A percentile compares a stretch with the other conserved stretches of the same genome.
Evolutionary conservation across 2,329 filamentous ascomycete genomes (phyloP).

Genomic region (Hymenoscyphus fructigenus): DNA sequence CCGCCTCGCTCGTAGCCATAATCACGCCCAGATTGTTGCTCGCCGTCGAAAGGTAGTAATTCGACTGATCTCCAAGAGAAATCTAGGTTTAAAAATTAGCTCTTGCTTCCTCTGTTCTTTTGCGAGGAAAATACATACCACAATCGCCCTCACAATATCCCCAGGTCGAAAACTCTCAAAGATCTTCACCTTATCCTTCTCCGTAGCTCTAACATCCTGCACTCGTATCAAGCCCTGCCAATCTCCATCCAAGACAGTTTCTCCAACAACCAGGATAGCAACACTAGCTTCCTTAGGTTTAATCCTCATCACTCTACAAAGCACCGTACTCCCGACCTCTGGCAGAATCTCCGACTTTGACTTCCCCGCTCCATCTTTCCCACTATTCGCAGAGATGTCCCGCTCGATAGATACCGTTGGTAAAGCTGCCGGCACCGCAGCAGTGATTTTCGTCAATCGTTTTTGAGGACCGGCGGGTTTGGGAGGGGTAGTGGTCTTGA

Average conservation of each 20-base stretch:
- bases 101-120: neutral
- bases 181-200: slow-evolving; percentile 92
- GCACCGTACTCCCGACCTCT: slow-evolving; percentile 74
- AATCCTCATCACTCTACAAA: slow-evolving; percentile 83
- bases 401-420: slow-evolving; percentile 56
- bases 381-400: slow-evolving; percentile 20
- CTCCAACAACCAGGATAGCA: slow-evolving; percentile 79
- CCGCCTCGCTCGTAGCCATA: slow-evolving; percentile 83
- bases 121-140: slow-evolving; percentile 50
- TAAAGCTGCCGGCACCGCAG: slow-evolving; percentile 43
- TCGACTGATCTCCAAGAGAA: slow-evolving; percentile 87
- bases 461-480: slow-evolving; percentile 49
- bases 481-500: slow-evolving; percentile 51
- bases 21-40: slow-evolving; percentile 91
- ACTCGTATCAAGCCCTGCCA: slow-evolving; percentile 83
- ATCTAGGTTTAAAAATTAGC: slow-evolving; percentile 60
- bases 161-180: slow-evolving; percentile 90
- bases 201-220: slow-evolving; percentile 91
- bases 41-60: slow-evolving; percentile 92
- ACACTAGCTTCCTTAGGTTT: slow-evolving; percentile 82
- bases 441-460: slow-evolving; percentile 58
- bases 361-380: slow-evolving; percentile 20
- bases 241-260: slow-evolving; percentile 70
- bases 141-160: slow-evolving; percentile 83
- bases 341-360: slow-evolving; percentile 72